phyloP scores from a whole-genome alignment of 805 yeast genomes.

The Starmerella etchellsii region DNA sequence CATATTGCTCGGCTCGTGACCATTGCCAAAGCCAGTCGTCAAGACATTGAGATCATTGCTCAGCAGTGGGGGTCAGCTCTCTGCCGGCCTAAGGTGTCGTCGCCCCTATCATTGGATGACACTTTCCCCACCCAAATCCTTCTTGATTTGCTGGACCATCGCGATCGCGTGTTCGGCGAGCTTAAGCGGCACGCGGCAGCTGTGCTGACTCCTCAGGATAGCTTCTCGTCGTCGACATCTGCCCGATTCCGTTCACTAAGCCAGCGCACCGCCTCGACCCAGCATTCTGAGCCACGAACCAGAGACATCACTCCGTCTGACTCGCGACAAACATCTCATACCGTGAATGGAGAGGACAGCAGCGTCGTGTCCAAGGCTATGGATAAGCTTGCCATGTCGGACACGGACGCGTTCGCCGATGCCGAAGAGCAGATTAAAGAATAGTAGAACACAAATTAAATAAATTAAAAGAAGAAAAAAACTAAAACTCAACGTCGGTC shows the following conservation, averaged over 20 bases:
- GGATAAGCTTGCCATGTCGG: no score
- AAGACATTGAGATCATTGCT: slow-evolving; percentile 33
- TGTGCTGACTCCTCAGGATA: slow-evolving; percentile 10
- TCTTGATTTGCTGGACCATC: slow-evolving; percentile 46
- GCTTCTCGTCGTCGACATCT: slow-evolving; percentile 3
- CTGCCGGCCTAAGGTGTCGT: slow-evolving; percentile 39
- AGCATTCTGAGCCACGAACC: not conserved
- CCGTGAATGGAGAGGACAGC: no score
- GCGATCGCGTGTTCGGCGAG: slow-evolving; percentile 52
- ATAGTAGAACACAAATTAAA: not conserved
- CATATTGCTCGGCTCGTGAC: slow-evolving; percentile 56
- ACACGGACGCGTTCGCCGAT: no score
- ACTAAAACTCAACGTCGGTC: slow-evolving; percentile 10
- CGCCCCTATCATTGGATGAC: slow-evolving; percentile 41
- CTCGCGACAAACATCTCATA: no score
- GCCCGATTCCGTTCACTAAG: slow-evolving; percentile 7
- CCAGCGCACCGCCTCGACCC: not conserved
- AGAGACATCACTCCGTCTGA: not conserved
- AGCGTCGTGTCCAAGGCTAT: no score
- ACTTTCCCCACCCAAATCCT: slow-evolving; percentile 46
- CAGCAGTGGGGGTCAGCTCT: slow-evolving; percentile 56
- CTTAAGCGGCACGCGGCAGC: slow-evolving; percentile 31
- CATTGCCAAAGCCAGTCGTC: slow-evolving; percentile 31
- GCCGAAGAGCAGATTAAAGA: no score
- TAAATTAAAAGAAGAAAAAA: not conserved